phyloP scores from a whole-genome alignment of 257 asterid species.

The Vinca minor region DNA sequence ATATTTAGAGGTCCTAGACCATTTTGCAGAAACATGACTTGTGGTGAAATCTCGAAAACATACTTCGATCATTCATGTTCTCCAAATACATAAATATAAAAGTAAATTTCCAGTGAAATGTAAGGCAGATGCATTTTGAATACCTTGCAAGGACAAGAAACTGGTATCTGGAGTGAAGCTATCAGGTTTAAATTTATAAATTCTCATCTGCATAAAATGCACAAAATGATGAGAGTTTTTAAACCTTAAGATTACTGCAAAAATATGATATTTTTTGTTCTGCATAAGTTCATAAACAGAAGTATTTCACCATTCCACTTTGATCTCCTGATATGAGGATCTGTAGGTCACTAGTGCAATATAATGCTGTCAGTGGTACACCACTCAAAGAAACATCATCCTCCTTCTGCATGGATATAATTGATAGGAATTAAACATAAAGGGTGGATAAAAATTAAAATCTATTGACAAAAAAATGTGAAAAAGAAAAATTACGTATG shows the following conservation, averaged over 20 bases:
- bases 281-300: slow-evolving; percentile 11
- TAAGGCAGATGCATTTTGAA: slow-evolving; percentile 1
- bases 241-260: not conserved
- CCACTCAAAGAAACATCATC: slow-evolving; percentile 63
- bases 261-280: not conserved
- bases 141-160: slow-evolving; percentile 72
- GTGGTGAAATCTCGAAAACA: not conserved
- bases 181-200: slow-evolving; percentile 64
- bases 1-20: not conserved
- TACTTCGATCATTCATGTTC: not conserved
- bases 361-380: slow-evolving; percentile 62
- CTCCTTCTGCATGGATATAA: slow-evolving; percentile 53
- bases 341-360: slow-evolving; percentile 41
- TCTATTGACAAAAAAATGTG: not conserved
- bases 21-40: not conserved
- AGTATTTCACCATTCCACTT: slow-evolving; percentile 60
- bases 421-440: not conserved
- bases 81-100: not conserved
- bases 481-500: not conserved
- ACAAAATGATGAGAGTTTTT: slow-evolving; percentile 8
- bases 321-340: slow-evolving; percentile 78
- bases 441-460: not conserved
- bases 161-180: slow-evolving; percentile 56
- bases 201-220: slow-evolving; percentile 54
- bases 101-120: not conserved